Evolutionary conservation across 2,329 filamentous ascomycete genomes (phyloP).

Genomic region (Thelonectria discophora): DNA sequence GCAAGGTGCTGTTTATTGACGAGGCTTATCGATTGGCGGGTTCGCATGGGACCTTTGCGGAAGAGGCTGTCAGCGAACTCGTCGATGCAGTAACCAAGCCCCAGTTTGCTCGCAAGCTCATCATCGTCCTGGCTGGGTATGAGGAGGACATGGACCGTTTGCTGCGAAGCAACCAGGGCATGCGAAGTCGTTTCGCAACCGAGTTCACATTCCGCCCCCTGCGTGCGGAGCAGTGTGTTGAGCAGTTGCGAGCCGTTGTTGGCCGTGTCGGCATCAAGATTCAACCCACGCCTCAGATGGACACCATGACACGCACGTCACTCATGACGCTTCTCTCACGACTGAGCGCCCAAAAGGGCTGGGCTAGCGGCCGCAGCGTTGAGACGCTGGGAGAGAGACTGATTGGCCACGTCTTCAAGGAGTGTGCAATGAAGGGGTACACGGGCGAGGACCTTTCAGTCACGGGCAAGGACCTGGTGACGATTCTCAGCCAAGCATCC

Average conservation of each 20-base stretch:
- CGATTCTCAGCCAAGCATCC: conserved; percentile 42
- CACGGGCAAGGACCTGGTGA: conserved; percentile 43
- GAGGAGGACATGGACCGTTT: conserved; percentile 71
- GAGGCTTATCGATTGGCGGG: conserved; percentile 70
- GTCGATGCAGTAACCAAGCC: conserved; percentile 63
- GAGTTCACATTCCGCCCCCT: conserved; percentile 64
- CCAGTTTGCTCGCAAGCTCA: conserved; percentile 64
- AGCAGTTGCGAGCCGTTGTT: conserved; percentile 54
- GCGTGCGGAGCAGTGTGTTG: conserved; percentile 54
- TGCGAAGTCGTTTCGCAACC: conserved; percentile 71
- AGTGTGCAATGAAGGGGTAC: conserved; percentile 46
- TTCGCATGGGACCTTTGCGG: conserved; percentile 63
- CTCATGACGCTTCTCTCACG: conserved; percentile 49
- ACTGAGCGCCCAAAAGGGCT: conserved; percentile 57
- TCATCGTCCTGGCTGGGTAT: conserved; percentile 75
- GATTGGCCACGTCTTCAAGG: conserved; percentile 53
- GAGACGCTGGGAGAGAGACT: conserved; percentile 62
- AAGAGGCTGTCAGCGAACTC: conserved; percentile 62
- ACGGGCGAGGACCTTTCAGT: conserved; percentile 41
- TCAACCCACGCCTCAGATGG: conserved; percentile 38
- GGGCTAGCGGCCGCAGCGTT: conserved; percentile 72
- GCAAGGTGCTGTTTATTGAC: conserved; percentile 75
- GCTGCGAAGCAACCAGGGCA: conserved; percentile 67
- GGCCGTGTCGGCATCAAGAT: conserved; percentile 43
- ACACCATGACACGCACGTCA: conserved; percentile 39